Evolutionary conservation across 2,329 filamentous ascomycete species (phyloP).

Genomic region (Colletotrichum plurivorum): DNA sequence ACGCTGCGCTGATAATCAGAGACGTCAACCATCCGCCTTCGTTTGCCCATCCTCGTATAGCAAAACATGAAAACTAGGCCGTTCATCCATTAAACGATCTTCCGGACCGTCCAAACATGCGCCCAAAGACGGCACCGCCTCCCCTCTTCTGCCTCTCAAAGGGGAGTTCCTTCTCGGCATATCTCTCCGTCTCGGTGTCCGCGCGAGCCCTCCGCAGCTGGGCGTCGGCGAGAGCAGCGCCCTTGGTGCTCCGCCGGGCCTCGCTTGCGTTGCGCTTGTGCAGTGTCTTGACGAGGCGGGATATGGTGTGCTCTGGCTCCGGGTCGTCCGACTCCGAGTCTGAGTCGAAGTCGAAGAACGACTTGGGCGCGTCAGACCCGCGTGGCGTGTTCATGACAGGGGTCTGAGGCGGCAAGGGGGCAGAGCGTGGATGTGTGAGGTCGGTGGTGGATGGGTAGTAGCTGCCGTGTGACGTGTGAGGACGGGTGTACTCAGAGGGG

Average conservation of each 20-base stretch:
- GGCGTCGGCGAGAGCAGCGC: constrained; percentile 28
- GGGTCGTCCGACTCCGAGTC: constrained; percentile 39
- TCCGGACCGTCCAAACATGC: constrained; percentile 40
- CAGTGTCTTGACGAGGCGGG: constrained; percentile 37
- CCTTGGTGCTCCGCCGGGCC: constrained; percentile 33
- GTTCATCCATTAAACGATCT: constrained; percentile 1
- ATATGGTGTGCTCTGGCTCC: constrained; percentile 34
- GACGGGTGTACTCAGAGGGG: constrained; percentile 25
- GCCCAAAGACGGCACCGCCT: constrained; percentile 38
- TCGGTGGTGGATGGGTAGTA: constrained; percentile 28
- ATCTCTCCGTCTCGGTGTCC: constrained; percentile 29
- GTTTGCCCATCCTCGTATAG: neutral
- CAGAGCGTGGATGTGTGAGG: constrained; percentile 39
- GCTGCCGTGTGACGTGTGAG: constrained; percentile 34
- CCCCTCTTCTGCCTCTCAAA: constrained; percentile 34
- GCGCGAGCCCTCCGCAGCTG: constrained; percentile 37
- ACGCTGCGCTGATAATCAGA: constrained; percentile 15
- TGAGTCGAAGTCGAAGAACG: constrained; percentile 42
- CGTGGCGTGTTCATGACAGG: constrained; percentile 1
- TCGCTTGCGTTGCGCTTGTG: constrained; percentile 39
- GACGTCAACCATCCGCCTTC: neutral
- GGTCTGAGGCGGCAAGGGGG: constrained; percentile 31
- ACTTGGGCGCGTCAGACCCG: constrained; percentile 24
- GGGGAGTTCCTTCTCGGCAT: constrained; percentile 30
- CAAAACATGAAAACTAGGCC: neutral